Conservation (phyloP, 768 basidiomycete genomes). For the Podaxis sp. region DNA sequence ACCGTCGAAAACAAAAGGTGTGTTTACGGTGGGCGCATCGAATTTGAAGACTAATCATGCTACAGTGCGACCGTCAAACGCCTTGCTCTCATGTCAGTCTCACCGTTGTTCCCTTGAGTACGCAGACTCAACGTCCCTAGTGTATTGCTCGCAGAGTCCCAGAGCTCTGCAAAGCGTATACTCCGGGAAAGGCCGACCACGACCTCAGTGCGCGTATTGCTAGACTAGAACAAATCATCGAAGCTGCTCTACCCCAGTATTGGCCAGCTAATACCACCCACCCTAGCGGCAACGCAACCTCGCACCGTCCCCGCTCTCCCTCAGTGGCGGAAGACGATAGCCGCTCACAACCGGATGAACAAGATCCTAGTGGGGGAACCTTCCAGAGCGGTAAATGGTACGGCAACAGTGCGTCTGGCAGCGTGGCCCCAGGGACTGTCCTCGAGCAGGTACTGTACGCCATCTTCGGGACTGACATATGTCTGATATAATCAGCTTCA, state of each 20-base stretch:
- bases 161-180: conserved; percentile 85
- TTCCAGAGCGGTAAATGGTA: conserved; percentile 88
- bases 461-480: neutral
- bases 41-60: conserved; percentile 14
- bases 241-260: conserved; percentile 76
- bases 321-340: conserved; percentile 65
- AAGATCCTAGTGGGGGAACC: conserved; percentile 71
- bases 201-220: conserved; percentile 73
- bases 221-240: conserved; percentile 79
- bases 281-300: conserved; percentile 33
- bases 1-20: conserved; percentile 87
- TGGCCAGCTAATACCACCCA: conserved; percentile 34
- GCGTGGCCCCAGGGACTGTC: conserved; percentile 75
- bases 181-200: conserved; percentile 83
- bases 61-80: conserved; percentile 80
- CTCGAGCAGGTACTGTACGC: conserved; percentile 63
- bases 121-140: conserved; percentile 34
- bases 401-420: conserved; percentile 80
- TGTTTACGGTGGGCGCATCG: conserved; percentile 7
- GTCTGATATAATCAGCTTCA: conserved; percentile 22
- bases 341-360: conserved; percentile 73
- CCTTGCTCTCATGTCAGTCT: conserved; percentile 77
- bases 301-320: conserved; percentile 42
- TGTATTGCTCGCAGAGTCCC: conserved; percentile 86
- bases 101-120: conserved; percentile 14